Percentiles rank a stretch among this genome's conserved stretches.
Evolutionary conservation across 257 asterid genomes (phyloP).

Genomic region (Misopates orontium): DNA sequence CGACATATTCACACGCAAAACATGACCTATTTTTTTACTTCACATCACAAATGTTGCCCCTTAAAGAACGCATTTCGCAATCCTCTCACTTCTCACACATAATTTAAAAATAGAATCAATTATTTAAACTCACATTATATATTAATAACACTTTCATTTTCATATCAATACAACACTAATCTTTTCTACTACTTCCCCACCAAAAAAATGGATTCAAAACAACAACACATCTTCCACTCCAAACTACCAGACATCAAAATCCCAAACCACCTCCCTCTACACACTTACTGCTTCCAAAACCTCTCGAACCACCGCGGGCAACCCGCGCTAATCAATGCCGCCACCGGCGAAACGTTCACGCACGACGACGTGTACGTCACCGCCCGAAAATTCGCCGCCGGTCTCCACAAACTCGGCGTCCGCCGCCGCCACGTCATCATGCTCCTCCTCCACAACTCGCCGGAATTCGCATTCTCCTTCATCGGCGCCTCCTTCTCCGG

Average conservation of each 20-base stretch:
- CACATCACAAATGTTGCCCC: no score
- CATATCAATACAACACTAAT: no score
- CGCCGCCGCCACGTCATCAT: slow-evolving; percentile 46
- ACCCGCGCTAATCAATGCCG: slow-evolving; percentile 45
- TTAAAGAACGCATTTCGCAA: no score
- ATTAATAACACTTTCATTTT: no score
- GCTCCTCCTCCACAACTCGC: slow-evolving; percentile 61
- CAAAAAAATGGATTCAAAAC: slow-evolving; percentile 24
- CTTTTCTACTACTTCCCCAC: no score
- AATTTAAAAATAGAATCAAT: no score
- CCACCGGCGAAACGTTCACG: slow-evolving; percentile 41
- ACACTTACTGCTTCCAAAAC: slow-evolving; percentile 49
- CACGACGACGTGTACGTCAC: slow-evolving; percentile 44
- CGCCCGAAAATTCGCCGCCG: slow-evolving; percentile 49
- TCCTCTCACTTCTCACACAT: no score
- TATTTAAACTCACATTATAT: no score
- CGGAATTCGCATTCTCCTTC: slow-evolving; percentile 48
- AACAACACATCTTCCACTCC: slow-evolving; percentile 50
- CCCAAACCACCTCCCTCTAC: slow-evolving; percentile 52
- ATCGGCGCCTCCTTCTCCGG: slow-evolving; percentile 49
- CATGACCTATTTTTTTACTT: no score
- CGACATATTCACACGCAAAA: no score
- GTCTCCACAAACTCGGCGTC: slow-evolving; percentile 45
- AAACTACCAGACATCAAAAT: slow-evolving; percentile 49
- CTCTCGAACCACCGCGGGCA: slow-evolving; percentile 37